Conservation (phyloP, 2,329 filamentous ascomycete genomes). For the Alternaria sp. region DNA sequence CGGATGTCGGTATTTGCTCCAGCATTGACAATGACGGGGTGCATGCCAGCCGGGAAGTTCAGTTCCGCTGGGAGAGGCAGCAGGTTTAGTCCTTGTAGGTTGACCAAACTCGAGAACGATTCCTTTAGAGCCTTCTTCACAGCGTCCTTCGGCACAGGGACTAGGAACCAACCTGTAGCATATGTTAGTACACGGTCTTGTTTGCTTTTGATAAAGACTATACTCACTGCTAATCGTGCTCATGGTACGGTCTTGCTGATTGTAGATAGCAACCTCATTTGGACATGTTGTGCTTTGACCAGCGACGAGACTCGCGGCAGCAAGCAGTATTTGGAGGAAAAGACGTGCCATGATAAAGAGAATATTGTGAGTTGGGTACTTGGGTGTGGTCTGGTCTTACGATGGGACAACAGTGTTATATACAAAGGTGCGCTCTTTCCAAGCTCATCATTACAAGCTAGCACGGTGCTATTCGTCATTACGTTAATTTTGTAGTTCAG, state of each 20-base stretch:
- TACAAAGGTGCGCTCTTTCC: not conserved
- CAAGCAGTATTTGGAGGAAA: slow-evolving; percentile 3
- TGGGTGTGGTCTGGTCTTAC: not conserved
- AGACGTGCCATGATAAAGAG: slow-evolving; percentile 8
- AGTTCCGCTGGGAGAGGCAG: slow-evolving; percentile 3
- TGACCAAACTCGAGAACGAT: slow-evolving; percentile 6
- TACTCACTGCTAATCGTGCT: slow-evolving; percentile 13
- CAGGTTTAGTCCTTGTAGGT: slow-evolving; percentile 10
- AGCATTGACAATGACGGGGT: slow-evolving; percentile 13
- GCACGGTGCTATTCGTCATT: not conserved
- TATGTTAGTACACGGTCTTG: not conserved
- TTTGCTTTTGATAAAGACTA: not conserved
- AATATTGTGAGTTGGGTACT: not conserved
- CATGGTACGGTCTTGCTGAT: slow-evolving; percentile 19
- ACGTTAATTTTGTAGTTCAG: not conserved
- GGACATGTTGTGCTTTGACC: slow-evolving; percentile 9
- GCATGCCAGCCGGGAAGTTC: slow-evolving; percentile 10
- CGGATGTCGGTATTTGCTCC: slow-evolving; percentile 14
- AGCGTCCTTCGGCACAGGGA: slow-evolving; percentile 11
- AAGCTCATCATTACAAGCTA: not conserved
- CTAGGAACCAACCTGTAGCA: slow-evolving; percentile 12
- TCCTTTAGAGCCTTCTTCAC: slow-evolving; percentile 16
- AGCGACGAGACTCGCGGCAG: slow-evolving; percentile 9
- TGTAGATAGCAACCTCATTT: slow-evolving; percentile 20
- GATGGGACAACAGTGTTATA: not conserved